Conservation (phyloP, 768 basidiomycete species). For the Favolaschia claudopus region DNA sequence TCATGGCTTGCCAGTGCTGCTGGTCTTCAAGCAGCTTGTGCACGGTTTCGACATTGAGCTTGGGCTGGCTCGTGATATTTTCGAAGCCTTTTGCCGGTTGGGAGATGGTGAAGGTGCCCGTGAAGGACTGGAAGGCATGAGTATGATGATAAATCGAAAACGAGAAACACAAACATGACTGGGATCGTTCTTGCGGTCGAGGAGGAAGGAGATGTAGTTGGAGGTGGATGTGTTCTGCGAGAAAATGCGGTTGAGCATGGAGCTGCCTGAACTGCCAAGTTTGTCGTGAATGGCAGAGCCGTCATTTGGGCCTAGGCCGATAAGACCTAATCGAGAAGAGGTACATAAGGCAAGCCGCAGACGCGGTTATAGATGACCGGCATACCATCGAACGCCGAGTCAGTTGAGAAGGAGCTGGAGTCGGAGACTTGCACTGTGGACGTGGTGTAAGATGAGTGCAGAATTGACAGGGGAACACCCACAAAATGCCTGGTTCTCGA, state of each 20-base stretch:
- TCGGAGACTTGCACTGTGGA: slow-evolving; percentile 49
- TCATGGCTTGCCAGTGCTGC: slow-evolving; percentile 72
- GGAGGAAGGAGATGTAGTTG: slow-evolving; percentile 68
- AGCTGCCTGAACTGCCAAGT: slow-evolving; percentile 50
- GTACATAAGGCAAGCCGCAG: slow-evolving; percentile 29
- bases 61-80: slow-evolving; percentile 57
- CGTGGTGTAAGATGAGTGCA: not conserved
- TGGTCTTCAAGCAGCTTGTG: slow-evolving; percentile 30
- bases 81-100: slow-evolving; percentile 60
- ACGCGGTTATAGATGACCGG: slow-evolving; percentile 40
- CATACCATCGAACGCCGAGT: slow-evolving; percentile 19
- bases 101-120: slow-evolving; percentile 70
- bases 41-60: slow-evolving; percentile 50
- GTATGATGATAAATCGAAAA: not conserved
- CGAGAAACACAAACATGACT: slow-evolving; percentile 30
- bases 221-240: slow-evolving; percentile 61
- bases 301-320: slow-evolving; percentile 71
- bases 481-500: slow-evolving; percentile 57
- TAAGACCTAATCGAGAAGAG: slow-evolving; percentile 44
- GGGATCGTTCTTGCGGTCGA: slow-evolving; percentile 57
- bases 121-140: slow-evolving; percentile 48
- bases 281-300: slow-evolving; percentile 55
- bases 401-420: slow-evolving; percentile 22
- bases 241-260: slow-evolving; percentile 73
- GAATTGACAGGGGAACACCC: slow-evolving; percentile 37